These are phyloP conservation scores for Heliamphora ciliata DNA, from an alignment of 179 eudicot species.

Conservation along the genomic window DNA sequence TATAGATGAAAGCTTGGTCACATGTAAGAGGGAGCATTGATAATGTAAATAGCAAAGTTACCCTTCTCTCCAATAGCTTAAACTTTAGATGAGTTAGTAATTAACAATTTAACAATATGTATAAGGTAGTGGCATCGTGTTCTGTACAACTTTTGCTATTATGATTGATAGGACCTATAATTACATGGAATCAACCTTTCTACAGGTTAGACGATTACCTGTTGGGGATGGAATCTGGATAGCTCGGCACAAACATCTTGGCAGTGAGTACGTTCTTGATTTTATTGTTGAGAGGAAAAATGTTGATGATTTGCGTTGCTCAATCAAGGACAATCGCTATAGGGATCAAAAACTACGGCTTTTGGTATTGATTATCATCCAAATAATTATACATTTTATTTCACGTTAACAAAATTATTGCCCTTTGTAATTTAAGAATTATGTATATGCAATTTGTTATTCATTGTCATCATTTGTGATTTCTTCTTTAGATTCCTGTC, in stretches of 20 bases:
- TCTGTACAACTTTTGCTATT: not conserved
- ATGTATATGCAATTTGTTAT: not conserved
- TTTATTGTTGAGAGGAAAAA: conserved; percentile 91
- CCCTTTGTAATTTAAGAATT: not conserved
- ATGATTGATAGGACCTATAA: not conserved
- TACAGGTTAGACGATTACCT: conserved; percentile 67
- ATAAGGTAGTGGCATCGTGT: not conserved
- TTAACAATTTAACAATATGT: no score
- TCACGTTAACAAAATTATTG: not conserved
- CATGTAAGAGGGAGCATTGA: no score
- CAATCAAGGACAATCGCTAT: conserved; percentile 86
- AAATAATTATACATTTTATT: not conserved
- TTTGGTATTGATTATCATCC: conserved; percentile 43
- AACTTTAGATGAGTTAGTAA: no score
- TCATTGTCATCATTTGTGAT: not conserved
- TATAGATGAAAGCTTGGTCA: no score
- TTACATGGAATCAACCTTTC: conserved; percentile 8
- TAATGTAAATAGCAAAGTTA: not conserved
- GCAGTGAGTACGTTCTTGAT: conserved; percentile 80
- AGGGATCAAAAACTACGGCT: conserved; percentile 87
- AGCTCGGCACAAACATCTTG: conserved; percentile 66
- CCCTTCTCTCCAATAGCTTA: no score
- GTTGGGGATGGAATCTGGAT: conserved; percentile 95
- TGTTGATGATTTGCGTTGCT: conserved; percentile 69
- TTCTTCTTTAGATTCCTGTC: not conserved